Evolutionary conservation across 2,329 filamentous ascomycete species (phyloP).

Genomic region (Parastagonospora nodorum): DNA sequence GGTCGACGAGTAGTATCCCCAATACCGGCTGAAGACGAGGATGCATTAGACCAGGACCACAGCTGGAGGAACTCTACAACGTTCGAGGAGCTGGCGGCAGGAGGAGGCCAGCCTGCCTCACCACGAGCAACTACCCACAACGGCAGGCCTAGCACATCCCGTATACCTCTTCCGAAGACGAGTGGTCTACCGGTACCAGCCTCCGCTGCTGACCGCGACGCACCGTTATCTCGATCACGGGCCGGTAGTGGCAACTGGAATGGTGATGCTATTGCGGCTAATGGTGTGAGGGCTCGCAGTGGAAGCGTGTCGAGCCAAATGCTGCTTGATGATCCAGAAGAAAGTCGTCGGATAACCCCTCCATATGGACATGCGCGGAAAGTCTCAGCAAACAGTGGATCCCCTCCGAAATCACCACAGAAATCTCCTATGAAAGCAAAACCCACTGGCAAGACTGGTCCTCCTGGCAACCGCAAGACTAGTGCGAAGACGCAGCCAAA

Average conservation of each 20-base stretch:
- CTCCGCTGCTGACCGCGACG: conserved; percentile 75
- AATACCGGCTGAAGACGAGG: conserved; percentile 52
- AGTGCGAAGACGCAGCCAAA: conserved; percentile 42
- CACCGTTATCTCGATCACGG: conserved; percentile 65
- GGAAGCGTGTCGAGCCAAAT: conserved; percentile 64
- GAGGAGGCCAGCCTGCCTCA: conserved; percentile 54
- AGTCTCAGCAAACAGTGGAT: conserved; percentile 27
- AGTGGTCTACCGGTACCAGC: conserved; percentile 77
- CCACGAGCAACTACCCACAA: conserved; percentile 54
- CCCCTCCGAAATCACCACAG: conserved; percentile 35
- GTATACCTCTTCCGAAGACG: conserved; percentile 82
- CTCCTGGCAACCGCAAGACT: conserved; percentile 42
- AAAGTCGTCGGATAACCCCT: conserved; percentile 27
- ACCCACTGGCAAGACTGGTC: conserved; percentile 42
- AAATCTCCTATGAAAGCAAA: conserved; percentile 49
- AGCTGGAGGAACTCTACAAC: conserved; percentile 72
- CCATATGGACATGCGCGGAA: conserved; percentile 27
- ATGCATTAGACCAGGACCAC: conserved; percentile 29
- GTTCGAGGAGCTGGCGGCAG: conserved; percentile 77
- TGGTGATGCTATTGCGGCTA: conserved; percentile 63
- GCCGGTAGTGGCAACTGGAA: conserved; percentile 62
- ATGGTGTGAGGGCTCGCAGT: conserved; percentile 71
- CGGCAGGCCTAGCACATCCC: conserved; percentile 63
- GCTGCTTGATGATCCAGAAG: conserved; percentile 56
- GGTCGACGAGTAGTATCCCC: conserved; percentile 41